These are phyloP conservation scores for Priceomyces medius DNA, from an alignment of 805 yeast species.

Conservation along the genomic window DNA sequence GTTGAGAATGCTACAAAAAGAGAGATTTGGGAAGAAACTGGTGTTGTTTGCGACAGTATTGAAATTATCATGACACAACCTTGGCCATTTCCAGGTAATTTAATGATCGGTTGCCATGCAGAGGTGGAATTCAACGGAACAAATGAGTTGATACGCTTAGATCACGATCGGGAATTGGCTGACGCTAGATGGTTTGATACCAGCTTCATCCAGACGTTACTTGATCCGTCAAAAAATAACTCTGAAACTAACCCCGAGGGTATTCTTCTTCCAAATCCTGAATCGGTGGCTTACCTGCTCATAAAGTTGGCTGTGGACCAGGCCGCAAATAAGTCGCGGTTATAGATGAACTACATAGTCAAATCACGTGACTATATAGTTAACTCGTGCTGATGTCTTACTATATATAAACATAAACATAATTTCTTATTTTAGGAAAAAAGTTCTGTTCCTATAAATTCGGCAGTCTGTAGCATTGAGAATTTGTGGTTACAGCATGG, in stretches of 20 bases:
- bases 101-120: slow-evolving; percentile 92
- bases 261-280: slow-evolving; percentile 42
- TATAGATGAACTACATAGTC: background rate
- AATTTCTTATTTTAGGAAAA: too few relatives aligned
- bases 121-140: slow-evolving; percentile 66
- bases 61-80: slow-evolving; percentile 78
- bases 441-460: too few relatives aligned
- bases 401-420: too few relatives aligned
- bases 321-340: slow-evolving; percentile 5
- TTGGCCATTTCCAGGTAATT: slow-evolving; percentile 94
- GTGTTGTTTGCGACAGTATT: slow-evolving; percentile 62
- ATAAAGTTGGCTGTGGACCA: slow-evolving; percentile 42
- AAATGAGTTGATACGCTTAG: slow-evolving; percentile 65
- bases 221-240: slow-evolving; percentile 19
- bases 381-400: too few relatives aligned
- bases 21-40: slow-evolving; percentile 96
- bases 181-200: slow-evolving; percentile 86
- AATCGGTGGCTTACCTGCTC: slow-evolving; percentile 44
- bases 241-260: slow-evolving; percentile 32
- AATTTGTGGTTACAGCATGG: too few relatives aligned
- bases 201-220: slow-evolving; percentile 46
- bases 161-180: slow-evolving; percentile 80
- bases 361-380: background rate
- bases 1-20: slow-evolving; percentile 84
- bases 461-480: too few relatives aligned